phyloP scores from a whole-genome alignment of 2,329 filamentous ascomycete genomes.

The Cercospora sesami region DNA sequence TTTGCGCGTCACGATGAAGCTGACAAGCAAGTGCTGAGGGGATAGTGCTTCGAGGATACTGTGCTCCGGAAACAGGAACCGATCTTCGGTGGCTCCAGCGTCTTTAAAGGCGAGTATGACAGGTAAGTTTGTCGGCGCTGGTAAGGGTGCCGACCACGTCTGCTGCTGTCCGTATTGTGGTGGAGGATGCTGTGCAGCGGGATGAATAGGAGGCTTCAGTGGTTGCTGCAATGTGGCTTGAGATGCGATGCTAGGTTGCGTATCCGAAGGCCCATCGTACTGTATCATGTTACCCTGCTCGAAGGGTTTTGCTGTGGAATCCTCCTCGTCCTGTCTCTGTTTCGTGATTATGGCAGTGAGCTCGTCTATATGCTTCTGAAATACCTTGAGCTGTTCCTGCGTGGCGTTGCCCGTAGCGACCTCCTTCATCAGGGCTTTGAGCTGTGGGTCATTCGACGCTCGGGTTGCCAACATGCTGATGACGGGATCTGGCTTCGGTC shows the following conservation, averaged over 20 bases:
- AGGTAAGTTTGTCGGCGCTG: slow-evolving; percentile 56
- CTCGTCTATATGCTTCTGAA: slow-evolving; percentile 79
- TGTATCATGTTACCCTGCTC: slow-evolving; percentile 25
- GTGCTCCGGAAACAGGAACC: slow-evolving; percentile 76
- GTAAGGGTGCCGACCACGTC: slow-evolving; percentile 21
- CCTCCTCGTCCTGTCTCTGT: slow-evolving; percentile 40
- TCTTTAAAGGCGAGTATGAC: slow-evolving; percentile 66
- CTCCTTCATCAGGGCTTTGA: slow-evolving; percentile 79
- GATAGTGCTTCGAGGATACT: slow-evolving; percentile 69
- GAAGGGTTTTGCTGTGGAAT: slow-evolving; percentile 17
- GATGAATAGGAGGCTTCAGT: slow-evolving; percentile 13
- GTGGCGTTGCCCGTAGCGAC: slow-evolving; percentile 74
- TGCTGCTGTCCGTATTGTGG: slow-evolving; percentile 30
- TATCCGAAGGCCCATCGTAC: slow-evolving; percentile 28
- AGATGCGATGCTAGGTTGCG: not conserved
- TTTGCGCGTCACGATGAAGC: slow-evolving; percentile 74
- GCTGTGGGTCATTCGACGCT: slow-evolving; percentile 68
- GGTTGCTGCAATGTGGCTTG: slow-evolving; percentile 17
- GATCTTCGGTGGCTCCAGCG: slow-evolving; percentile 64
- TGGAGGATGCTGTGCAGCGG: slow-evolving; percentile 16
- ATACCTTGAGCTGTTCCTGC: slow-evolving; percentile 69
- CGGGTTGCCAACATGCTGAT: slow-evolving; percentile 76
- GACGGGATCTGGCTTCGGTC: slow-evolving; percentile 64
- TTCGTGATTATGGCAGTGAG: slow-evolving; percentile 58
- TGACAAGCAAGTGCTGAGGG: slow-evolving; percentile 62